Evolutionary conservation across 1,139 yeast species (phyloP), one percentile per base, ranked within the genome.

Genomic region (Blastobotrys serpentis): DNA sequence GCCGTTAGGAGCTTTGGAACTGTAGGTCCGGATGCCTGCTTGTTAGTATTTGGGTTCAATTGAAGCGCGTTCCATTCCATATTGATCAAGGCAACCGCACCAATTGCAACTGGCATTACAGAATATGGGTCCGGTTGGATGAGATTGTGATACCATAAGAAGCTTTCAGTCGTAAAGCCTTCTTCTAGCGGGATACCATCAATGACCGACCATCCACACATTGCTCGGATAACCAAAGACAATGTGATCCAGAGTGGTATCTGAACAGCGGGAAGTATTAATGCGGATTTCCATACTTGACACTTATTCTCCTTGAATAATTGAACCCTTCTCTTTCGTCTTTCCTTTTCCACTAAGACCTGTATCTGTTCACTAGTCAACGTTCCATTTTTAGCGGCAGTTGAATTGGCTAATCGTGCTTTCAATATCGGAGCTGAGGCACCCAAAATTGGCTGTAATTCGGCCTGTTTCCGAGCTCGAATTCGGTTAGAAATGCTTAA

Each of bases 161-260:
- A 55, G 0, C 85, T 85, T 60, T 82, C 89, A 1, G 62, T 64
- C 37, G 75, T 71, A 47, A 85, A 68, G 0, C 75, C 65, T 21
- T 77, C 72, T 57, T 83, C 90, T 25, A 84, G 58, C 0, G 85
- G 80, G 8, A 72, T 45, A 53, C 71, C 58, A 53, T 65, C 51
- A 47, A 63, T 40, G 49, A 62, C 60, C 16, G 79, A 68, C 86
- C 89, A 84, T 0, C 92, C 94, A 43, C 89, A 82, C 57, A 87
- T 70, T 46, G 83, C 79, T 55, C 97, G 75, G 61, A 89, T 78
- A 0, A 90, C 82, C 58, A 84, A 71, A 7, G 94, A 84, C 75
- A 88, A 74, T 1, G 83, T 73, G 2, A 88, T 74, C 95, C 96
- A 90, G n/a, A 89, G 66, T 0, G 98, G 98, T 23, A 90, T 74